Percentiles rank a stretch among this genome's conserved stretches.
Conservation (phyloP, 139 green algal genomes). For the Zygnema cylindricum region DNA sequence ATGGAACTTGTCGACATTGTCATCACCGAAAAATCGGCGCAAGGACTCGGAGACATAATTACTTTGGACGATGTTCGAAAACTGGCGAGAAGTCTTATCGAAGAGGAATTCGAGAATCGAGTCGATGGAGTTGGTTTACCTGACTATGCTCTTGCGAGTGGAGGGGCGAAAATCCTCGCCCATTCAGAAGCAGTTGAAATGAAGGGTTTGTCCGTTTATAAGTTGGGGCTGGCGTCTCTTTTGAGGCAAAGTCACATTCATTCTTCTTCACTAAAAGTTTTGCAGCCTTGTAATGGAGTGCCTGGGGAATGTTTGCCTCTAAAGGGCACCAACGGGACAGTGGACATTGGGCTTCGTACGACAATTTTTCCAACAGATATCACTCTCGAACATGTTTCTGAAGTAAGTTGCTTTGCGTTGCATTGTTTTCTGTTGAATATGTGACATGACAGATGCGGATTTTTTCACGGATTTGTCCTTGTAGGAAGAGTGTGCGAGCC, state of each 20-base stretch:
- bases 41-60: not conserved
- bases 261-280: not conserved
- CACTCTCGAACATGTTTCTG: slow-evolving; percentile 54
- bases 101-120: slow-evolving; percentile 19
- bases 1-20: not conserved
- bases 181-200: slow-evolving; percentile 21
- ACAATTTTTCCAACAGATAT: slow-evolving; percentile 38
- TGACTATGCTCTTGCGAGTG: slow-evolving; percentile 39
- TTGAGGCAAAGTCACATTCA: slow-evolving; percentile 10
- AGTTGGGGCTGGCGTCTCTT: not conserved
- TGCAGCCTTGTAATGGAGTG: slow-evolving; percentile 18
- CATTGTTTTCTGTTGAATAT: not conserved
- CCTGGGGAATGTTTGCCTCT: slow-evolving; percentile 47
- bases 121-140: slow-evolving; percentile 9
- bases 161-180: slow-evolving; percentile 11
- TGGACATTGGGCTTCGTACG: slow-evolving; percentile 38
- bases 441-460: too few relatives aligned
- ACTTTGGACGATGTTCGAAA: slow-evolving; percentile 35
- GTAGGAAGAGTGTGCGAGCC: too few relatives aligned
- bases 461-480: too few relatives aligned
- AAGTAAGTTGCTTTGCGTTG: slow-evolving; percentile 23
- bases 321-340: slow-evolving; percentile 38
- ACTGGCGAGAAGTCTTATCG: slow-evolving; percentile 16
- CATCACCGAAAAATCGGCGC: not conserved
- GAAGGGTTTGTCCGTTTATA: not conserved